These are phyloP conservation scores for Microcos paniculata DNA, from an alignment of 345 rosid genomes.

Conservation along the genomic window DNA sequence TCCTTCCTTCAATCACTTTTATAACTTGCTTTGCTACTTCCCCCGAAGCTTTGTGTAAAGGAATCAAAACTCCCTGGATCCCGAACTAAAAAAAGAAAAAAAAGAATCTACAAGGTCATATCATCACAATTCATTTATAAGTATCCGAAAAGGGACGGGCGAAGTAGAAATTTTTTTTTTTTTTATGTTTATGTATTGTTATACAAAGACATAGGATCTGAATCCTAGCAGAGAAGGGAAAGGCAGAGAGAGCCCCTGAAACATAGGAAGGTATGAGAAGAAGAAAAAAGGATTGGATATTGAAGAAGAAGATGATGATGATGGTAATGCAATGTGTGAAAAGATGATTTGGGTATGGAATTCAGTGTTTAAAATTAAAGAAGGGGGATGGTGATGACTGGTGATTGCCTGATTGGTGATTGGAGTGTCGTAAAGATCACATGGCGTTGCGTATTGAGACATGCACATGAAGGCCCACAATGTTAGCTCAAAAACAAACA, in stretches of 20 bases:
- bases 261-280: not conserved
- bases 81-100: not conserved
- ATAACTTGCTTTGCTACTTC: too few relatives aligned
- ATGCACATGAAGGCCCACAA: conserved; percentile 70
- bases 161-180: too few relatives aligned
- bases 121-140: not conserved
- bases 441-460: conserved; percentile 60
- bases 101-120: not conserved
- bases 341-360: conserved; percentile 8
- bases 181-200: too few relatives aligned
- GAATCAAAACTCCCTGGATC: too few relatives aligned
- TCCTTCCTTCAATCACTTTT: too few relatives aligned
- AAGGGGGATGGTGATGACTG: not conserved
- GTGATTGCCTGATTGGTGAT: too few relatives aligned
- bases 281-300: not conserved
- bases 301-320: too few relatives aligned
- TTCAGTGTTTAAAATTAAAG: not conserved
- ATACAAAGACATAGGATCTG: not conserved
- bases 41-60: too few relatives aligned
- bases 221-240: not conserved
- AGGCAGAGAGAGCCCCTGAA: not conserved
- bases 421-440: conserved; percentile 50
- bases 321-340: not conserved
- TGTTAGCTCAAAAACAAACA: conserved; percentile 68
- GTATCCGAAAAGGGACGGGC: not conserved